Evolutionary conservation across 495 filamentous ascomycete species (phyloP), one percentile per base, ranked within the genome.

Genomic region (Chaetomium tenue): DNA sequence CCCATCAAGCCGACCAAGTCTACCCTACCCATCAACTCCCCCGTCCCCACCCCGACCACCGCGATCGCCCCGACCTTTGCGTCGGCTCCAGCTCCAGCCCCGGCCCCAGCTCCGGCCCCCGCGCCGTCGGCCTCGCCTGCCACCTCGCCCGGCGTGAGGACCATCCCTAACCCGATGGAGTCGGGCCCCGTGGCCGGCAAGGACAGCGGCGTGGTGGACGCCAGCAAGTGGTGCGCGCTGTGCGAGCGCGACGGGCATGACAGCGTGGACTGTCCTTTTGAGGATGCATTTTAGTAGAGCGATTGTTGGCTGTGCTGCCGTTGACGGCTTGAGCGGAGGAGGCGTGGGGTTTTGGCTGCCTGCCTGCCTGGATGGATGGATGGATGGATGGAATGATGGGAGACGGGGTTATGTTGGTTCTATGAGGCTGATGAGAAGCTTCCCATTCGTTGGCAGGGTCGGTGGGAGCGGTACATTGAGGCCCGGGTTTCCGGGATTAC

Each of bases 201-300:
- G 79, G 86, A 88, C 60, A 91, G 85, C 56, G 88, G 87, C 1
- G 79, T 89, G 40, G 83, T 94, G 63, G 91, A 98, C 70, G 85
- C 86, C 66, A 81, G 86, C 61, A 96, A 94, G 77, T 99, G 94
- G 94, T 99, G 94, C 78, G 94, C 95, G 59, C 80, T 98, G 52
- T 99, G 94, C 74, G 94, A 99, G 80, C 84, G 89, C 60, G 95
- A 98, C 71, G 94, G 94, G 37, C 94, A 99, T 71, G 90, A 94
- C 74, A 96, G 92, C 71, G 91, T 95, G 64, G 91, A 95, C 74
- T 98, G 93, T 79, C 93, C 93, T 16, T 89, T 95, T 77, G 93
- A 97, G 74, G 91, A 93, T 72, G 89, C 85, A 69, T 88, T 88
- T 65, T 85, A 55, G 6, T 5, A 20, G 16, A 7, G 33, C 70